These are phyloP conservation scores for Russula brevipes DNA, from an alignment of 768 basidiomycete genomes.

Conservation along the genomic window DNA sequence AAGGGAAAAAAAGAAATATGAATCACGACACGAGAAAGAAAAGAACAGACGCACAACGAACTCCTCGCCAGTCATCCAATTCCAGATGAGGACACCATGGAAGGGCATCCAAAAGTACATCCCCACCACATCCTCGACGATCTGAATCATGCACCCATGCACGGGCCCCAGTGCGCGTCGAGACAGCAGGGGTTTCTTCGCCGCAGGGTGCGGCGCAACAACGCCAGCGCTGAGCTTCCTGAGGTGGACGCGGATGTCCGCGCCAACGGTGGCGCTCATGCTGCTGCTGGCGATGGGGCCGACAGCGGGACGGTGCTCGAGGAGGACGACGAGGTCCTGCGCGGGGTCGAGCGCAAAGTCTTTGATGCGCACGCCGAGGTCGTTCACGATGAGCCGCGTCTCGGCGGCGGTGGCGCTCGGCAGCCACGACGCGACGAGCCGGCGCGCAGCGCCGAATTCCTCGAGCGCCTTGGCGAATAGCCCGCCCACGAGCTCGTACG, in stretches of 20 bases:
- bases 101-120: constrained; percentile 39
- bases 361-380: constrained; percentile 40
- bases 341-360: constrained; percentile 66
- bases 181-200: constrained; percentile 30
- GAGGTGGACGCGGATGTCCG: constrained; percentile 37
- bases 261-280: not conserved
- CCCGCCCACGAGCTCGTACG: constrained; percentile 60
- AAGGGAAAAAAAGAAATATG: not conserved
- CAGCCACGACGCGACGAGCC: constrained; percentile 29
- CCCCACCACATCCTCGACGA: constrained; percentile 51
- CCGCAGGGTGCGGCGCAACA: constrained; percentile 39
- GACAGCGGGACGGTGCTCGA: constrained; percentile 26
- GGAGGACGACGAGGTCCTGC: constrained; percentile 51
- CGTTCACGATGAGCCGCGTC: constrained; percentile 28
- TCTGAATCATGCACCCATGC: constrained; percentile 41
- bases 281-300: not conserved
- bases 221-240: constrained; percentile 39
- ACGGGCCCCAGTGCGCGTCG: constrained; percentile 30
- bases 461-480: constrained; percentile 38
- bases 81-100: constrained; percentile 43
- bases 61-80: constrained; percentile 44
- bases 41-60: constrained; percentile 39
- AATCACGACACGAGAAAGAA: not conserved
- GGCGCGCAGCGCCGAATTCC: constrained; percentile 22
- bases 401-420: constrained; percentile 24